A percentile compares a stretch with the other conserved stretches of the same genome.
Evolutionary conservation across 2,329 filamentous ascomycete genomes (phyloP).

Genomic region (Mycosphaerella sp.): DNA sequence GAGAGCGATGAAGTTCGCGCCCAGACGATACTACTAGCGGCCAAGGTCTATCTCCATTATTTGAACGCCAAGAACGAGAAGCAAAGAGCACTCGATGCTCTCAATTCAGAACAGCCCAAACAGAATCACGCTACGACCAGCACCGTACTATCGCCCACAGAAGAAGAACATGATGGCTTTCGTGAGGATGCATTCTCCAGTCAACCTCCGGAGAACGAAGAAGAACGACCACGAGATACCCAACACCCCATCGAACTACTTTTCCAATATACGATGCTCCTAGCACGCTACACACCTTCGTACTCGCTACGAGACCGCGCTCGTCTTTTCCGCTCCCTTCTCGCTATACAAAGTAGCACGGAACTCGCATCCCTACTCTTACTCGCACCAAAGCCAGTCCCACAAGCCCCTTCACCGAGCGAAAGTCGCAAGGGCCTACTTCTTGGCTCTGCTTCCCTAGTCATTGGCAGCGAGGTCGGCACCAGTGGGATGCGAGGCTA

Average conservation of each 20-base stretch:
- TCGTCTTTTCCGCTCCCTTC: slow-evolving; percentile 77
- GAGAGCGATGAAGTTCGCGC: slow-evolving; percentile 83
- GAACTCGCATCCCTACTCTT: slow-evolving; percentile 87
- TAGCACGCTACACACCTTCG: slow-evolving; percentile 87
- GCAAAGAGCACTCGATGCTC: slow-evolving; percentile 28
- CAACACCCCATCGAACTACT: slow-evolving; percentile 66
- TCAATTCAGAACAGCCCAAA: slow-evolving; percentile 11
- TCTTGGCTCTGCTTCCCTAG: slow-evolving; percentile 77
- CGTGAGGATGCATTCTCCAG: slow-evolving; percentile 22
- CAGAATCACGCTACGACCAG: slow-evolving; percentile 5
- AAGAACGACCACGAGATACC: slow-evolving; percentile 24
- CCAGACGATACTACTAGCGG: slow-evolving; percentile 85
- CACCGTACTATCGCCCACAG: slow-evolving; percentile 22
- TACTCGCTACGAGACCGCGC: slow-evolving; percentile 92
- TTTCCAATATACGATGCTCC: slow-evolving; percentile 76
- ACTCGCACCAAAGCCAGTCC: slow-evolving; percentile 87
- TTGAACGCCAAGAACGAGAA: slow-evolving; percentile 55
- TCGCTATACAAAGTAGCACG: slow-evolving; percentile 64
- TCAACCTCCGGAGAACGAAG: slow-evolving; percentile 30
- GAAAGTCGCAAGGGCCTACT: slow-evolving; percentile 65
- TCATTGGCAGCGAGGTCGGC: slow-evolving; percentile 64
- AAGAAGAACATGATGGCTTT: slow-evolving; percentile 25
- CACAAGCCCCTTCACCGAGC: slow-evolving; percentile 81
- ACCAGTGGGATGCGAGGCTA: slow-evolving; percentile 54
- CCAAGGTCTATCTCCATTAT: slow-evolving; percentile 94